Evolutionary conservation across 2,329 filamentous ascomycete genomes (phyloP).

Genomic region (Xylaria sp.): DNA sequence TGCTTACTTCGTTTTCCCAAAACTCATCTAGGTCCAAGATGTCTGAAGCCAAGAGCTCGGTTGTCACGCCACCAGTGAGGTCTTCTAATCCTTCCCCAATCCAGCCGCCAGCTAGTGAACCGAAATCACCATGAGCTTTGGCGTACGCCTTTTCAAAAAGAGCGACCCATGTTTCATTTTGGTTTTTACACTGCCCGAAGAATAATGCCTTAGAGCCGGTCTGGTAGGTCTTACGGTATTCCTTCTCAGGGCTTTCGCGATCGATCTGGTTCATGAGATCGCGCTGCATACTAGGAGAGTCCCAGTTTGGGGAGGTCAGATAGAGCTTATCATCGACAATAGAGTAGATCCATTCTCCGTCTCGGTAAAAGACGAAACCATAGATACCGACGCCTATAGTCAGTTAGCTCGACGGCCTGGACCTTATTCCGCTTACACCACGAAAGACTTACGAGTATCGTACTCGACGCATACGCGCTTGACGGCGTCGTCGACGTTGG

Average conservation of each 20-base stretch:
- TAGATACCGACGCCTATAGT: slow-evolving; percentile 78
- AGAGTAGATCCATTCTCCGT: slow-evolving; percentile 91
- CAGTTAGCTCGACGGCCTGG: slow-evolving; percentile 43
- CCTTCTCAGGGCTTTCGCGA: slow-evolving; percentile 75
- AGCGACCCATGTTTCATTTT: slow-evolving; percentile 85
- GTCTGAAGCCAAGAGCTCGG: slow-evolving; percentile 73
- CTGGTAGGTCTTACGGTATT: slow-evolving; percentile 77
- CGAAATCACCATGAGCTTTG: slow-evolving; percentile 83
- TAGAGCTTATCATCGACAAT: slow-evolving; percentile 93
- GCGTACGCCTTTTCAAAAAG: slow-evolving; percentile 85
- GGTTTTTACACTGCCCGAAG: slow-evolving; percentile 79
- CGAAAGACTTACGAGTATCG: slow-evolving; percentile 62
- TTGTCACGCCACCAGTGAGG: slow-evolving; percentile 75
- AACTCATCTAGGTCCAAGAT: slow-evolving; percentile 83
- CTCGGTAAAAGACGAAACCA: slow-evolving; percentile 87
- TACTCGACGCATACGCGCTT: slow-evolving; percentile 79
- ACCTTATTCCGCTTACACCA: neutral
- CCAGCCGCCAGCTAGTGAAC: slow-evolving; percentile 75
- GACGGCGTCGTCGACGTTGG: slow-evolving; percentile 76
- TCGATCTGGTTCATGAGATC: slow-evolving; percentile 80
- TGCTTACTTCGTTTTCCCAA: slow-evolving; percentile 82
- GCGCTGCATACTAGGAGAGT: slow-evolving; percentile 79
- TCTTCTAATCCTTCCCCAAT: slow-evolving; percentile 71
- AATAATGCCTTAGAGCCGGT: slow-evolving; percentile 80
- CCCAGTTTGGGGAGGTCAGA: slow-evolving; percentile 82